These are phyloP conservation scores for Neofusicoccum umdonicola DNA, from an alignment of 2,329 filamentous ascomycete species.

Conservation along the genomic window DNA sequence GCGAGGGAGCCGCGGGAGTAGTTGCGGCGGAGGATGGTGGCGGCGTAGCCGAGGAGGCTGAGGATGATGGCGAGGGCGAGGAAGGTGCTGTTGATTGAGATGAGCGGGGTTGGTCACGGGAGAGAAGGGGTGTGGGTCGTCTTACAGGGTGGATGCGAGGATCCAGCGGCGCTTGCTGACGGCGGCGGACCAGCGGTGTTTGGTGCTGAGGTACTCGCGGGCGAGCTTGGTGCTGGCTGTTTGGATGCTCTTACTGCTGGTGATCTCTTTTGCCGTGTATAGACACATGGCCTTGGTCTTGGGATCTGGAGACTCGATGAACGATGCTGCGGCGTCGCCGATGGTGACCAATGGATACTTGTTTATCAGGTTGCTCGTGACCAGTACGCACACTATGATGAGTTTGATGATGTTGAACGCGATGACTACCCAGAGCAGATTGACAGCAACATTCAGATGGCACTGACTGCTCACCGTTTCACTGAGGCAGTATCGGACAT, in stretches of 20 bases:
- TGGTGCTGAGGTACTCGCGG: background rate
- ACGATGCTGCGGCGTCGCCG: constrained; percentile 26
- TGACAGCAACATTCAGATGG: background rate
- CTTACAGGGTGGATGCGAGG: background rate
- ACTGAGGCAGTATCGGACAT: background rate
- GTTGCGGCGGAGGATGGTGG: background rate
- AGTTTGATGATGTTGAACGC: background rate
- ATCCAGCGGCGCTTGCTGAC: background rate
- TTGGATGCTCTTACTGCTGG: background rate
- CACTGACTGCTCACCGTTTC: background rate
- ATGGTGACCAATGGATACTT: constrained; percentile 23
- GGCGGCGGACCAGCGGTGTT: background rate
- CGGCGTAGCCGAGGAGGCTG: background rate
- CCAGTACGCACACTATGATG: background rate
- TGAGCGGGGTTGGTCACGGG: background rate
- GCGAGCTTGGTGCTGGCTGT: background rate
- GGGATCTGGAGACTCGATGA: constrained; percentile 20
- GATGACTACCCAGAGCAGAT: background rate
- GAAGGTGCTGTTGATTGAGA: background rate
- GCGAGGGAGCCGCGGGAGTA: background rate
- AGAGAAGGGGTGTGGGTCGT: background rate
- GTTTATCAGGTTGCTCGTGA: background rate
- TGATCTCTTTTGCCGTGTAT: background rate
- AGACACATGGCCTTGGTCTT: constrained; percentile 21
- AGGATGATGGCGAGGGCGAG: background rate